phyloP scores from a whole-genome alignment of 306 rosid species.

The Bauhinia variegata region DNA sequence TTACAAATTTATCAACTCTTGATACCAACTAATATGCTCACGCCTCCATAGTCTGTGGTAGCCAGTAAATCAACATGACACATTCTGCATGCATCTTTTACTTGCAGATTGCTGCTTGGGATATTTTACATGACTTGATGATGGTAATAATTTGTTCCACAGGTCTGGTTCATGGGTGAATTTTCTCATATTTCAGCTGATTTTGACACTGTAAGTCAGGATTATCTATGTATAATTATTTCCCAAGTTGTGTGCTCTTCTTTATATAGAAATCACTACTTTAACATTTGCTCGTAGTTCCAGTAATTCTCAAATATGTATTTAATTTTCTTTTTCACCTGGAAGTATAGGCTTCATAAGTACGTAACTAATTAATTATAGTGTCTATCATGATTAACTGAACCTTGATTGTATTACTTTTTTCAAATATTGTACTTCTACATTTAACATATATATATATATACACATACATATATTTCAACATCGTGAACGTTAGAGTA shows the following conservation, averaged over 20 bases:
- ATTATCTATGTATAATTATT: constrained; percentile 19
- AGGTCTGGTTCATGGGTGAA: constrained; percentile 89
- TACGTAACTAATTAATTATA: constrained; percentile 5
- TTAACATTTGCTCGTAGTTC: constrained; percentile 5
- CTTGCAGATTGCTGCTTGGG: neutral
- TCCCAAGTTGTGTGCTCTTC: neutral
- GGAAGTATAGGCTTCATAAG: constrained; percentile 24
- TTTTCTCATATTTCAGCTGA: constrained; percentile 67
- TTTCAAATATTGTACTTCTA: neutral
- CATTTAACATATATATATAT: constrained; percentile 4
- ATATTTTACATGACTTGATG: neutral
- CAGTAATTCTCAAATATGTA: constrained; percentile 20
- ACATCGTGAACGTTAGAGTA: constrained; percentile 1
- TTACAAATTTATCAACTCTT: too few relatives aligned
- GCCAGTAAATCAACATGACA: too few relatives aligned
- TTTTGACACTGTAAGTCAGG: constrained; percentile 66
- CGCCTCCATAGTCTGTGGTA: too few relatives aligned
- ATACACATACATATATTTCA: too few relatives aligned
- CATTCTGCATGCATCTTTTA: neutral
- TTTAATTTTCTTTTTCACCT: neutral
- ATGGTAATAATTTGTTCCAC: constrained; percentile 37
- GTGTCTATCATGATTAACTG: constrained; percentile 7
- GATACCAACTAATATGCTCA: too few relatives aligned
- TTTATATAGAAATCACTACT: neutral
- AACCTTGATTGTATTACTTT: constrained; percentile 7